Conservation (phyloP, 2,329 filamentous ascomycete genomes). For the Aspergillus viridinutans region DNA sequence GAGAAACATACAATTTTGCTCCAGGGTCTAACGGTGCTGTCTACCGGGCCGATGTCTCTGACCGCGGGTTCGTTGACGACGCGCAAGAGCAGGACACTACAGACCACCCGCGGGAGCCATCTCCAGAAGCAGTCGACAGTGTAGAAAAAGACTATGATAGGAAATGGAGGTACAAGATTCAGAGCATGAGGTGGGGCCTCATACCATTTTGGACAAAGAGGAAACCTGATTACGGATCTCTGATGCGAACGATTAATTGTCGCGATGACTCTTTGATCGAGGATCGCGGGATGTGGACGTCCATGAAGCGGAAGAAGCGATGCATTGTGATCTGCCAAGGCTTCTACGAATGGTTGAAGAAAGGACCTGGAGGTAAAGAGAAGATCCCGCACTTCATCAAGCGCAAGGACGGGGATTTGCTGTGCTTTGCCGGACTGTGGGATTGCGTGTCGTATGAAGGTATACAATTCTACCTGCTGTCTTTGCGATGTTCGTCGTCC, state of each 20-base stretch:
- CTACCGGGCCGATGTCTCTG: slow-evolving; percentile 70
- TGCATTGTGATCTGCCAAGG: slow-evolving; percentile 86
- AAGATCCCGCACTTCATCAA: slow-evolving; percentile 82
- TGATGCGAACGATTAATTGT: slow-evolving; percentile 92
- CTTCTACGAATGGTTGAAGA: slow-evolving; percentile 95
- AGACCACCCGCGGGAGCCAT: background rate
- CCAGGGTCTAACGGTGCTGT: slow-evolving; percentile 82
- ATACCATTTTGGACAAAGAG: slow-evolving; percentile 91
- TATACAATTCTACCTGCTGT: slow-evolving; percentile 24
- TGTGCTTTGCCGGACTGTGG: slow-evolving; percentile 91
- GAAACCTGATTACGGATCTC: slow-evolving; percentile 68
- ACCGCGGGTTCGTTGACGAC: slow-evolving; percentile 44
- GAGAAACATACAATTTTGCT: slow-evolving; percentile 87
- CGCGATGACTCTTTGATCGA: slow-evolving; percentile 78
- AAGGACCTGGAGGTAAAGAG: slow-evolving; percentile 64
- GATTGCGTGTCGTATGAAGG: slow-evolving; percentile 80
- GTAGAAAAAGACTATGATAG: background rate
- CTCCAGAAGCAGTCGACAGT: background rate
- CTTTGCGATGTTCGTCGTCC: background rate
- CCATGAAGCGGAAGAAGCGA: slow-evolving; percentile 83
- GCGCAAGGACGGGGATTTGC: slow-evolving; percentile 73
- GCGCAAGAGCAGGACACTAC: slow-evolving; percentile 37
- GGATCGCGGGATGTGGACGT: slow-evolving; percentile 80
- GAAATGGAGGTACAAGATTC: slow-evolving; percentile 63
- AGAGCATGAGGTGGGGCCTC: slow-evolving; percentile 94